A percentile compares a stretch with the other conserved stretches of the same genome.
Evolutionary conservation across 495 filamentous ascomycete genomes (phyloP).

Genomic region (Aspergillus baeticus): DNA sequence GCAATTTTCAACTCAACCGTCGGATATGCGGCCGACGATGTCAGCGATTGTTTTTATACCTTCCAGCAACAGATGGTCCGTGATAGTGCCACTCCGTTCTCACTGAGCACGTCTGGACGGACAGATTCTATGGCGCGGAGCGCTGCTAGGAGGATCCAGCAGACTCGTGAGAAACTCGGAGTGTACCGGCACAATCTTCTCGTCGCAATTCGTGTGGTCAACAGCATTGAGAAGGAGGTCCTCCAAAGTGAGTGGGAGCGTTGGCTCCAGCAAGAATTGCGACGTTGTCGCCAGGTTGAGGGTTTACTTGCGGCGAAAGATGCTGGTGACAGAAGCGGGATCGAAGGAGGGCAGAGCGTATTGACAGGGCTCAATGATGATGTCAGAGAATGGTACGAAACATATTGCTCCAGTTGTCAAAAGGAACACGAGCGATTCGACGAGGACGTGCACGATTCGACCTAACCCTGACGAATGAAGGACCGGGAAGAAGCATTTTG

Average conservation of each 20-base stretch:
- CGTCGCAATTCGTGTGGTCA: constrained; percentile 86
- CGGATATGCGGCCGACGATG: constrained; percentile 33
- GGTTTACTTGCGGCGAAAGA: constrained; percentile 42
- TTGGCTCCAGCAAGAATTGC: constrained; percentile 74
- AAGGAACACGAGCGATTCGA: constrained; percentile 49
- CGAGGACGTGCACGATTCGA: constrained; percentile 21
- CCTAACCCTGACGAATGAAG: constrained; percentile 1
- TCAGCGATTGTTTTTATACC: constrained; percentile 43
- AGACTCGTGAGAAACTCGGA: constrained; percentile 77
- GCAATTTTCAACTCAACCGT: constrained; percentile 48
- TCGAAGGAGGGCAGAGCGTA: constrained; percentile 24
- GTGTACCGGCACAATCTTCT: constrained; percentile 87
- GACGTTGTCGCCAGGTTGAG: constrained; percentile 64
- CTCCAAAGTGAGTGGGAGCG: constrained; percentile 85
- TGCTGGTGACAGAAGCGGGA: constrained; percentile 24
- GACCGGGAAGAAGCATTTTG: constrained; percentile 12
- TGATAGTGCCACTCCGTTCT: constrained; percentile 27
- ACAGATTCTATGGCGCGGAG: constrained; percentile 51
- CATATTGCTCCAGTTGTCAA: constrained; percentile 74
- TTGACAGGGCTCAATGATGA: constrained; percentile 45
- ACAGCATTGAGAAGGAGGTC: constrained; percentile 83
- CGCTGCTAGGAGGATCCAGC: constrained; percentile 64
- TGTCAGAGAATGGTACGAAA: constrained; percentile 62
- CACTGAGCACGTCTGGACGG: constrained; percentile 32
- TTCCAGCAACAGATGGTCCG: constrained; percentile 43